These are phyloP conservation scores for Tuber umbilicatum DNA, from an alignment of 495 filamentous ascomycete genomes.

Conservation along the genomic window DNA sequence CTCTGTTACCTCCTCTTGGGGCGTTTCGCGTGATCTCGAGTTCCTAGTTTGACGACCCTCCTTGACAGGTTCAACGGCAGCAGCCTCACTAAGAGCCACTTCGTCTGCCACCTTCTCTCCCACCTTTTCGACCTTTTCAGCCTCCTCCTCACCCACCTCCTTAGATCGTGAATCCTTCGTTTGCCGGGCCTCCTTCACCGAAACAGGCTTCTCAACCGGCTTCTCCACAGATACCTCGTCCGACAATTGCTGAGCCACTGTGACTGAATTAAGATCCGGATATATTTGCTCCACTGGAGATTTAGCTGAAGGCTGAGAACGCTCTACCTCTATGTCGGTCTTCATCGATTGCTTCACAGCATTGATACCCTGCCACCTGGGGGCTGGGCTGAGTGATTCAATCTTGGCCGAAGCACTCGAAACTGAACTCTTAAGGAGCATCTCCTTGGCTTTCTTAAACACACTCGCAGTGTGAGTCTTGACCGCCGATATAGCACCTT, in stretches of 20 bases:
- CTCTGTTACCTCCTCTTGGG: constrained; percentile 15
- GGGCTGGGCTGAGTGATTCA: constrained; percentile 43
- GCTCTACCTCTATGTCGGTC: constrained; percentile 3
- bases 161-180: constrained; percentile 29
- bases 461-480: constrained; percentile 39
- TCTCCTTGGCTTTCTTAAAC: constrained; percentile 41
- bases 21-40: constrained; percentile 25
- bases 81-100: neutral
- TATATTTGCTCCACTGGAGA: constrained; percentile 30
- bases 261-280: constrained; percentile 27
- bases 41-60: constrained; percentile 20
- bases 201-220: neutral
- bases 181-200: constrained; percentile 11
- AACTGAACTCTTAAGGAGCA: constrained; percentile 57
- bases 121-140: constrained; percentile 7
- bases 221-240: constrained; percentile 50
- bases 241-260: constrained; percentile 50
- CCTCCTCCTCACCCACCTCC: constrained; percentile 13
- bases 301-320: constrained; percentile 7
- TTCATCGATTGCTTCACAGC: constrained; percentile 24
- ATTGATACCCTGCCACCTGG: constrained; percentile 48
- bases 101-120: constrained; percentile 51
- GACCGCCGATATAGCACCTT: constrained; percentile 35
- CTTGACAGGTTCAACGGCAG: constrained; percentile 7
- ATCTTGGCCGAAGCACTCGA: constrained; percentile 34